These are phyloP conservation scores for Saturnispora quitensis DNA, from an alignment of 805 yeast genomes.

Conservation along the genomic window DNA sequence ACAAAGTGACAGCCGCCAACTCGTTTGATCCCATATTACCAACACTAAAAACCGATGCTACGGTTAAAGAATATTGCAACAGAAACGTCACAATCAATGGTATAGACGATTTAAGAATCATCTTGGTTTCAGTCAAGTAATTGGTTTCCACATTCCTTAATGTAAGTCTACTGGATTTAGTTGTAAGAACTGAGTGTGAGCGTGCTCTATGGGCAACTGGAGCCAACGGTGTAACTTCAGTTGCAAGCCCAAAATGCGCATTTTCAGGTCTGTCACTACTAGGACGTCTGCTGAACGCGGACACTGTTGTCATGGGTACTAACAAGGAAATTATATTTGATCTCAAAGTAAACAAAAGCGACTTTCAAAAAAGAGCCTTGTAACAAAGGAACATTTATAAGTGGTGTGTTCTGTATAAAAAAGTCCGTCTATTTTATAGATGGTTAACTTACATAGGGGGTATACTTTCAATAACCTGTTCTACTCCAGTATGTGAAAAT, in stretches of 20 bases:
- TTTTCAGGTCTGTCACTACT: neutral
- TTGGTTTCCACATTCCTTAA: conserved; percentile 10
- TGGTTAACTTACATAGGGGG: neutral
- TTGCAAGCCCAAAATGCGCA: neutral
- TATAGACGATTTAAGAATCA: conserved; percentile 30
- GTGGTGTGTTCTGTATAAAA: neutral
- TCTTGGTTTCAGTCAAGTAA: conserved; percentile 10
- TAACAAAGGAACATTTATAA: neutral
- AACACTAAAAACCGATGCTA: conserved; percentile 45
- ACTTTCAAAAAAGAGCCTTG: neutral
- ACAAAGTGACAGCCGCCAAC: conserved; percentile 50
- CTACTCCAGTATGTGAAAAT: neutral
- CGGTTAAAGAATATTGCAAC: conserved; percentile 45
- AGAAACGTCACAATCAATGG: conserved; percentile 46
- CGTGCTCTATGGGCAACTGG: conserved; percentile 18
- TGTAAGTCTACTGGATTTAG: conserved; percentile 12
- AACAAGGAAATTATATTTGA: neutral
- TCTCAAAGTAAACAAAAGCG: neutral
- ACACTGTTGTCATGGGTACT: neutral
- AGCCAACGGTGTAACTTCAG: neutral
- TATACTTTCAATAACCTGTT: neutral
- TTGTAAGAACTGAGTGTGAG: conserved; percentile 14
- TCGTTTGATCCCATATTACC: conserved; percentile 54
- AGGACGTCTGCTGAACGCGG: neutral
- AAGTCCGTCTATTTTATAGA: neutral